Evolutionary conservation across 2,329 filamentous ascomycete genomes (phyloP).

Genomic region (Paecilomyces sp.): DNA sequence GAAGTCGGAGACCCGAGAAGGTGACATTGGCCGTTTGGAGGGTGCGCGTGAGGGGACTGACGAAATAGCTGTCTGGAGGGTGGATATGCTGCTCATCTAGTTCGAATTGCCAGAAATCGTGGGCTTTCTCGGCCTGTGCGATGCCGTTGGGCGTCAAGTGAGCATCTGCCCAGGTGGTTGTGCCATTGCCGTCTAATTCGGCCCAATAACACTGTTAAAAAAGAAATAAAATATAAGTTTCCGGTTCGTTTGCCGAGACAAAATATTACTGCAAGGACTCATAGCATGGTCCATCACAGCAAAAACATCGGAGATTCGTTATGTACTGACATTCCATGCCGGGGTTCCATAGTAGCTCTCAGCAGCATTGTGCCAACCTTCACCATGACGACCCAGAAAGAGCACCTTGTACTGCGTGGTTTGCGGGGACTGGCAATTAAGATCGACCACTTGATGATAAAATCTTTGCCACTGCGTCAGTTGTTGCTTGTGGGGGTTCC

Average conservation of each 20-base stretch:
- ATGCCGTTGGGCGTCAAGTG: constrained; percentile 46
- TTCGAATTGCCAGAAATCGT: constrained; percentile 44
- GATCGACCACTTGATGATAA: constrained; percentile 36
- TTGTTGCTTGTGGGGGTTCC: constrained; percentile 17
- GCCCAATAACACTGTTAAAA: constrained; percentile 49
- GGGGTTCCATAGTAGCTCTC: constrained; percentile 52
- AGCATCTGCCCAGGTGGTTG: constrained; percentile 50
- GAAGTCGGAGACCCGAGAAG: constrained; percentile 41
- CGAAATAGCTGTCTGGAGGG: constrained; percentile 48
- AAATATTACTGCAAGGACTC: no score
- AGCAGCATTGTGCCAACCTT: constrained; percentile 55
- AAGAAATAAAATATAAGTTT: neutral
- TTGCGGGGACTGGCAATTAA: constrained; percentile 36
- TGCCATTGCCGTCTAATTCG: constrained; percentile 48
- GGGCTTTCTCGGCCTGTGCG: constrained; percentile 39
- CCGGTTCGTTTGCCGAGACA: no score
- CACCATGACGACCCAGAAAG: constrained; percentile 53
- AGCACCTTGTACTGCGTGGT: constrained; percentile 49
- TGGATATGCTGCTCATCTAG: constrained; percentile 42
- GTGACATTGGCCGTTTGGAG: constrained; percentile 50
- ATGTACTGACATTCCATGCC: constrained; percentile 45
- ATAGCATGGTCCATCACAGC: no score
- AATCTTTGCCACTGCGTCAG: constrained; percentile 53
- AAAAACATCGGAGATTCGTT: neutral
- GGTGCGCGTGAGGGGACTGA: constrained; percentile 50